These are phyloP conservation scores for Paramecium primaurelia DNA, from an alignment of 73 alveolate genomes.

Conservation along the genomic window DNA sequence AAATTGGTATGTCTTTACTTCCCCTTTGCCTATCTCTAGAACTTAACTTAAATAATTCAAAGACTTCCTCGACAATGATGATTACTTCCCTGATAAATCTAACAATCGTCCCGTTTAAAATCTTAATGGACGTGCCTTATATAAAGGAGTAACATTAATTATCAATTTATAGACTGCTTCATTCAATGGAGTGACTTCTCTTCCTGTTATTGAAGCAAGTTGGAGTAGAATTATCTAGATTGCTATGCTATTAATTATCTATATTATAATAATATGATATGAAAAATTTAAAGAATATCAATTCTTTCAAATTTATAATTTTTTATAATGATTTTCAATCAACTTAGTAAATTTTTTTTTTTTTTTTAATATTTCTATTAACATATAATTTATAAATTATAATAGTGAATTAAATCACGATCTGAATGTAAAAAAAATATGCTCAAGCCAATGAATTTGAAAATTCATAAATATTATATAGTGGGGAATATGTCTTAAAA, in stretches of 20 bases:
- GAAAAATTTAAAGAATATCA: background rate
- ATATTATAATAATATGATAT: background rate
- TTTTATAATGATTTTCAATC: no score
- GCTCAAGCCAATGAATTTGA: no score
- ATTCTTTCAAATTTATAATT: background rate
- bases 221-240: background rate
- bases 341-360: no score
- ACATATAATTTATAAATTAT: no score
- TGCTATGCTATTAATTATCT: background rate
- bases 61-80: background rate
- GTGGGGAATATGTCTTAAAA: background rate
- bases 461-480: background rate
- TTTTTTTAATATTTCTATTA: background rate
- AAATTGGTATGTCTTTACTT: constrained; percentile 44
- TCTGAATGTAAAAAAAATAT: no score
- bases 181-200: background rate
- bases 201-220: background rate
- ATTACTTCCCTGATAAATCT: background rate
- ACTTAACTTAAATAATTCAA: background rate
- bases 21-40: background rate
- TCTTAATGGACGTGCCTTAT: background rate
- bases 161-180: background rate
- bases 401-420: no score
- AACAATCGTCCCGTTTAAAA: constrained; percentile 29
- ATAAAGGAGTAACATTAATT: background rate